Percentiles rank a stretch among this genome's conserved stretches.
phyloP scores from a whole-genome alignment of 192 early-diverging fungal genomes.

The Backusella psychrophila region DNA sequence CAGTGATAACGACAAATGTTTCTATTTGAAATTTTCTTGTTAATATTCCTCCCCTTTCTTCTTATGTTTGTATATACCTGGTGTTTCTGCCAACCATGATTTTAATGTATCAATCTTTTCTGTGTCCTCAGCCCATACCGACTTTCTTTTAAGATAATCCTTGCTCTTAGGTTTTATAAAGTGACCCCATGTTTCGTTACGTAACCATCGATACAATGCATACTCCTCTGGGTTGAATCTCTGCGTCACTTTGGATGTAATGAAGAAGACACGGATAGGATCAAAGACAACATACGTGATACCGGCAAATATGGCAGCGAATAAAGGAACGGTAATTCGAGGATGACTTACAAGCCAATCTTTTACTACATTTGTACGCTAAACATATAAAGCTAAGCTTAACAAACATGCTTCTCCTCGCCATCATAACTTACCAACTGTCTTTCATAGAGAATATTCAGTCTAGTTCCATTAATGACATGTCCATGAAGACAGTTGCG shows the following conservation, averaged over 20 bases:
- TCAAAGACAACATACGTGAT: slow-evolving; percentile 88
- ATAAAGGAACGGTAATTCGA: slow-evolving; percentile 73
- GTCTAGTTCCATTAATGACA: slow-evolving; percentile 61
- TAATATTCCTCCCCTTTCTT: not conserved
- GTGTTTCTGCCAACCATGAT: slow-evolving; percentile 54
- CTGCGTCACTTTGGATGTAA: slow-evolving; percentile 80
- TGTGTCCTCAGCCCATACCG: slow-evolving; percentile 56
- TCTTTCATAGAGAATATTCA: slow-evolving; percentile 61
- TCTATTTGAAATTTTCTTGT: slow-evolving; percentile 39
- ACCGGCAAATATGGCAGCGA: slow-evolving; percentile 72
- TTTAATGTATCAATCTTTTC: slow-evolving; percentile 54
- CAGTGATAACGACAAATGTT: slow-evolving; percentile 80
- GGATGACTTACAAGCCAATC: slow-evolving; percentile 75
- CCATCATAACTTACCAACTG: slow-evolving; percentile 33
- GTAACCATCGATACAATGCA: slow-evolving; percentile 56
- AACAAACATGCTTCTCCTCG: not conserved
- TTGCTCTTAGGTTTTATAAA: slow-evolving; percentile 14
- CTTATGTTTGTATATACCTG: slow-evolving; percentile 32
- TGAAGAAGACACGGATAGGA: slow-evolving; percentile 87
- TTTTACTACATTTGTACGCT: slow-evolving; percentile 56
- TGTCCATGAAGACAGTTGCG: slow-evolving; percentile 89
- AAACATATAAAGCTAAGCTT: not conserved
- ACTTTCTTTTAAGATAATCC: not conserved
- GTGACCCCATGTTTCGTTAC: slow-evolving; percentile 52
- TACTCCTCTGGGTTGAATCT: slow-evolving; percentile 73